Base-by-base conservation (phyloP, 306 rosid species). In the Sophora flavescens region DNA sequence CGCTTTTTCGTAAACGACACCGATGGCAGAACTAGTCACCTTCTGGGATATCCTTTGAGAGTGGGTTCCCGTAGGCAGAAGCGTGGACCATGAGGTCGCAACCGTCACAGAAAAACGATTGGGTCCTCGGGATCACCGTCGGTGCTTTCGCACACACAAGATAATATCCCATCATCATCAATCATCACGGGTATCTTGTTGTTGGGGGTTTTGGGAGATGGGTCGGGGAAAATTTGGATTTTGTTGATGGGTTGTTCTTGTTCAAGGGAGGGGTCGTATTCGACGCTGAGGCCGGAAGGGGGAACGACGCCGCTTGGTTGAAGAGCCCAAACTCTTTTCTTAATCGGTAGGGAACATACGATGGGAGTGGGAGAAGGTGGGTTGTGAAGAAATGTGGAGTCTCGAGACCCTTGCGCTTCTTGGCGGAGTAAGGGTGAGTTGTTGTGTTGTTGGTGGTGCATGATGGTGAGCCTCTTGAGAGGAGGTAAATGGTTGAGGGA, bases 61-160 rank as follows among this genome's bases (percentile, higher is more conserved):
- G 82, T 0, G 97, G 99, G 59, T 80, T 79, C 0, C 97, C 99
- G 63, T 95, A 95, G 82, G 96, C 92, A 0, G 96, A 84, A 30
- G 93, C 92, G 71, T 95, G 96, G 1, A 95, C 97, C 96, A 88
- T 95, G 28, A 92, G 77, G 64, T 95, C 86, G 30, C 99, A 95
- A 5, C 97, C 96, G 47, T 92, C 99, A 33, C 97, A 95, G 4
- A 95, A 48, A n/a, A 12, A 95, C 99, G 6, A 92, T 94, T 33
- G 98, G 97, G 44, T 94, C 95, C 0, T 78, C 56, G 5, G 92
- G 80, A 15, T 89, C 94, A n/a, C 92, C 99, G 44, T 95, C 99
- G 0, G 99, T 87, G 83, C 97, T 95, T 65, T 78, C 86, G 58
- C 85, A 85, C 90, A 95, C 77, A 84, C 86, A 73, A 85, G 91